Evolutionary conservation across 1,139 yeast species (phyloP).

Genomic region (Chernovozyma aurita): DNA sequence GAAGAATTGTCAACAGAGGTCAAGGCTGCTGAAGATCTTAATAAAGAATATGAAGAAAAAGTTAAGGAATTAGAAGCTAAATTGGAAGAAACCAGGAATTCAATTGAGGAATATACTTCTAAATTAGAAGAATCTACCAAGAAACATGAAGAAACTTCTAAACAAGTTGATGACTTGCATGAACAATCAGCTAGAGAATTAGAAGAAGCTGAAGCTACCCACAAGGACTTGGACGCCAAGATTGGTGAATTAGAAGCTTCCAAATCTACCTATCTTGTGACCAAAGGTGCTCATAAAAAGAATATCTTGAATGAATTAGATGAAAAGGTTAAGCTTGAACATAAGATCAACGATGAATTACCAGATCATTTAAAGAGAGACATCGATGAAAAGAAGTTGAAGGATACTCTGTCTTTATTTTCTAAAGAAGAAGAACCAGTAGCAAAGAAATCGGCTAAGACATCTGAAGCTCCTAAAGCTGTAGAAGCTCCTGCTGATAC

Average conservation of each 20-base stretch:
- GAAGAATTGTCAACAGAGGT: conserved; percentile 35
- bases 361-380: conserved; percentile 50
- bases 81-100: conserved; percentile 34
- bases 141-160: conserved; percentile 30
- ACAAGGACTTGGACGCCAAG: conserved; percentile 30
- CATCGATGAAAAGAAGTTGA: conserved; percentile 35
- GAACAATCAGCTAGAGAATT: conserved; percentile 21
- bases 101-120: conserved; percentile 29
- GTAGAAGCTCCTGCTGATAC: conserved; percentile 10
- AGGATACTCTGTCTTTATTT: conserved; percentile 40
- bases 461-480: conserved; percentile 11
- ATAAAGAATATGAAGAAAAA: conserved; percentile 32
- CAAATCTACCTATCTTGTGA: conserved; percentile 24
- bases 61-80: conserved; percentile 33
- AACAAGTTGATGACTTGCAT: conserved; percentile 29
- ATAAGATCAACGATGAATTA: conserved; percentile 42
- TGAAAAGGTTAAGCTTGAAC: conserved; percentile 37
- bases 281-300: conserved; percentile 29
- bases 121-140: conserved; percentile 28
- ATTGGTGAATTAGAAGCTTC: conserved; percentile 25
- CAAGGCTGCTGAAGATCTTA: conserved; percentile 24
- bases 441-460: conserved; percentile 1
- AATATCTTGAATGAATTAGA: conserved; percentile 31
- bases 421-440: conserved; percentile 24
- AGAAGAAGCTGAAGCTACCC: conserved; percentile 20